Base-by-base conservation (phyloP, 805 yeast genomes). In the Huiozyma naganishii region DNA sequence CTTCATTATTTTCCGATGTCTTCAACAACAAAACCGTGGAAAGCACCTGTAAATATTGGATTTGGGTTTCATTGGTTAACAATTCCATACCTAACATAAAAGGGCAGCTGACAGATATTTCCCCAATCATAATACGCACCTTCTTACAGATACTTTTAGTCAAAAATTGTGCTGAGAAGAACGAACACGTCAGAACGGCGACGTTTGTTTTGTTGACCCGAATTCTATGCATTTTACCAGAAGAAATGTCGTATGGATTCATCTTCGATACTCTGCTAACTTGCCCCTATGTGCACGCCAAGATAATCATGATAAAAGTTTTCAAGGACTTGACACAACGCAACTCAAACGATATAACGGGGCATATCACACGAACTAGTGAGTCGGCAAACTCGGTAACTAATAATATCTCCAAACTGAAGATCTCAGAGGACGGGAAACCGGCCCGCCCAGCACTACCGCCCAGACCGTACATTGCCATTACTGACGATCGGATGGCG, bases 271-370 rank as follows among this genome's bases (percentile, higher is more conserved):
- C 89, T 0, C 66, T 90, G 41, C 66, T 69, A 28, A 70, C 74
- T 40, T 84, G 94, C 53, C 92, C 94, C 1, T 77, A 71, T 54
- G 76, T 69, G 34, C 70, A 73, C 32, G 74, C 76, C n/a, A 77
- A 77, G 49, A 69, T 79, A 23, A 76, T 76, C 3, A 64, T 79
- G 33, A 72, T 86, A 13, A 76, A 79, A 4, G 76, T 86, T 27
- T 70, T 87, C 53, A 86, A 83, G 58, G 83, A 79, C 49, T 67
- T 87, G 49, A 61, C 79, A 53, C 52, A 70, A 6, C 70, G 73
- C 37, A 28, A 37, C 42, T 23, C 39, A 7, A 12, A 7, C 4
- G 29, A 13, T 13, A 38, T 34, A 2, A 17, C 29, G 3, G 40
- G 11, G 7, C 29, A 17, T 7, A 17, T 17, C 23, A 13, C 6